phyloP scores from a whole-genome alignment of 2,329 filamentous ascomycete species.

The Penicillium fuscoglaucum region DNA sequence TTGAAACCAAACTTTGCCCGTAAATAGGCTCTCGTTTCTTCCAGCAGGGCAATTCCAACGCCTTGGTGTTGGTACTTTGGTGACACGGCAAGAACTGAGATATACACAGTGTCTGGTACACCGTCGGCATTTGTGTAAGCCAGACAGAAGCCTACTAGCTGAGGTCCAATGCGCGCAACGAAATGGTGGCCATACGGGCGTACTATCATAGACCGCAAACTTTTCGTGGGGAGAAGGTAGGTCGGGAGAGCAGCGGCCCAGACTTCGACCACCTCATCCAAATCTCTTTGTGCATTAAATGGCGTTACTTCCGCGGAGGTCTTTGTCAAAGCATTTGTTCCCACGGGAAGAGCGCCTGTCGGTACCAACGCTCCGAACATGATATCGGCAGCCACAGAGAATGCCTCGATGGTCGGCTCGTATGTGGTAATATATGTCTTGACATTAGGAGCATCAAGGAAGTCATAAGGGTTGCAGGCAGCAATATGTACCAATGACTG shows the following conservation, averaged over 20 bases:
- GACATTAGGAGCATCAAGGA: slow-evolving; percentile 38
- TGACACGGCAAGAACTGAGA: slow-evolving; percentile 42
- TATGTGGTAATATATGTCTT: slow-evolving; percentile 48
- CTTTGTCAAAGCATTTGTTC: slow-evolving; percentile 16
- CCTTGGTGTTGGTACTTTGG: slow-evolving; percentile 38
- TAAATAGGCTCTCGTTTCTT: slow-evolving; percentile 31
- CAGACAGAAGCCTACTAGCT: slow-evolving; percentile 42
- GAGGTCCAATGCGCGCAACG: slow-evolving; percentile 30
- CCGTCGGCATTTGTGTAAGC: slow-evolving; percentile 32
- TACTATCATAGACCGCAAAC: slow-evolving; percentile 30
- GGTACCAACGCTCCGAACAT: slow-evolving; percentile 39
- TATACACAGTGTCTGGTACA: slow-evolving; percentile 29
- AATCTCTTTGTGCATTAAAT: slow-evolving; percentile 28
- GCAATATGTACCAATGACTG: slow-evolving; percentile 42
- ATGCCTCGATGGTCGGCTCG: slow-evolving; percentile 47
- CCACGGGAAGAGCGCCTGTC: slow-evolving; percentile 41
- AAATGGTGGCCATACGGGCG: slow-evolving; percentile 36
- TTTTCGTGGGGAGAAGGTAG: slow-evolving; percentile 35
- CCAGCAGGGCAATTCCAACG: slow-evolving; percentile 41
- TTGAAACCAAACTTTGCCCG: slow-evolving; percentile 27
- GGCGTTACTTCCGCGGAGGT: slow-evolving; percentile 14
- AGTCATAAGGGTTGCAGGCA: slow-evolving; percentile 48
- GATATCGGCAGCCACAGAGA: slow-evolving; percentile 40
- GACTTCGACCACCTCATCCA: slow-evolving; percentile 31
- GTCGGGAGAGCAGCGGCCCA: slow-evolving; percentile 42